Conservation (phyloP, 768 basidiomycete species). For the Lentinula sp. region DNA sequence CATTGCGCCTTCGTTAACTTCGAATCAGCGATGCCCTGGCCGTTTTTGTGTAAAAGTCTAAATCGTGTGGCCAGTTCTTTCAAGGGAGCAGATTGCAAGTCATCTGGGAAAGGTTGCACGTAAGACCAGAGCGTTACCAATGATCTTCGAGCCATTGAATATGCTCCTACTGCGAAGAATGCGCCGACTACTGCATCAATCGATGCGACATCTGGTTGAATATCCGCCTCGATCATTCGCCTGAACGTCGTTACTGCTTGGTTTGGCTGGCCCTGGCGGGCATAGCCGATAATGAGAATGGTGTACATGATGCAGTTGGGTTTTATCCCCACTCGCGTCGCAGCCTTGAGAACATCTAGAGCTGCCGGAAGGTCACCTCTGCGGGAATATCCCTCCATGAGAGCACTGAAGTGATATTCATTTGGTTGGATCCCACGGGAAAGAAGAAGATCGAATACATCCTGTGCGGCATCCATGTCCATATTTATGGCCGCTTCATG, state of each 20-base stretch:
- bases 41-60: slow-evolving; percentile 29
- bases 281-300: slow-evolving; percentile 68
- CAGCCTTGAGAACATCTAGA: slow-evolving; percentile 46
- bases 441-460: slow-evolving; percentile 53
- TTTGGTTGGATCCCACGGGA: slow-evolving; percentile 67
- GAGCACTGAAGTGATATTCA: slow-evolving; percentile 63
- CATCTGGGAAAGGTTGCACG: slow-evolving; percentile 54
- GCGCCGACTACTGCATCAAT: slow-evolving; percentile 69
- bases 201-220: slow-evolving; percentile 64
- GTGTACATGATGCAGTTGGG: slow-evolving; percentile 71
- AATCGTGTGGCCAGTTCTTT: slow-evolving; percentile 41
- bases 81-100: slow-evolving; percentile 37
- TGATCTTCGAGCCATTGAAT: slow-evolving; percentile 42
- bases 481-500: slow-evolving; percentile 50
- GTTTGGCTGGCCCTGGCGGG: slow-evolving; percentile 48
- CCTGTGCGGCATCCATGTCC: slow-evolving; percentile 45
- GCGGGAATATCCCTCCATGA: slow-evolving; percentile 69
- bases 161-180: slow-evolving; percentile 52
- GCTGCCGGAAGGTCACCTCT: slow-evolving; percentile 58
- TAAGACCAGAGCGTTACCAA: slow-evolving; percentile 61
- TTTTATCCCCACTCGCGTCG: slow-evolving; percentile 40
- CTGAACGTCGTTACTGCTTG: slow-evolving; percentile 51
- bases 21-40: slow-evolving; percentile 13
- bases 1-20: slow-evolving; percentile 24
- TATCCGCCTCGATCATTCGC: slow-evolving; percentile 53